Conservation (phyloP, 1,284 basidiomycete species). For the Puccinia coronata region DNA sequence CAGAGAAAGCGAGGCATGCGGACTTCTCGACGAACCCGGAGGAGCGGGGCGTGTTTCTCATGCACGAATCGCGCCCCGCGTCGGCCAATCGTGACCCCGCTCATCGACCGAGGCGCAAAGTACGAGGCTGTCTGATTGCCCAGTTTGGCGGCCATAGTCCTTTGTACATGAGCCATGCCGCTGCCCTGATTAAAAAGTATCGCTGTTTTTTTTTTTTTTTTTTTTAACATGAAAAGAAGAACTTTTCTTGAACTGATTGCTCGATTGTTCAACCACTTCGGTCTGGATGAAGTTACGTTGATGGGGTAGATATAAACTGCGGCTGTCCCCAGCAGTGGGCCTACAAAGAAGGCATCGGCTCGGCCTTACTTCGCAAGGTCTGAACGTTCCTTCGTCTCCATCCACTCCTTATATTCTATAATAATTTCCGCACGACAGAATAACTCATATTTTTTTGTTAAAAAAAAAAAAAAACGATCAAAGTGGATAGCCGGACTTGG, state of each 20-base stretch:
- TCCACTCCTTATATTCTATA: not conserved
- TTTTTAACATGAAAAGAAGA: not conserved
- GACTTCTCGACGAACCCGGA: constrained; percentile 64
- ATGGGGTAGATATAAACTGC: constrained; percentile 67
- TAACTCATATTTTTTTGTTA: not conserved
- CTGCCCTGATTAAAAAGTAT: constrained; percentile 62
- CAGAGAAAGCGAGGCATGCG: constrained; percentile 63
- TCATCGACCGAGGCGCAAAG: constrained; percentile 54
- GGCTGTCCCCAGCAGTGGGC: constrained; percentile 65
- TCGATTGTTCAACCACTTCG: not conserved
- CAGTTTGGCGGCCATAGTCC: constrained; percentile 65
- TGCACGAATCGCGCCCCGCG: constrained; percentile 56
- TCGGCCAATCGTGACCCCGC: not conserved
- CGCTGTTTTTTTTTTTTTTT: not conserved
- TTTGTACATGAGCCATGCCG: constrained; percentile 64
- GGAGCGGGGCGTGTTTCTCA: constrained; percentile 64
- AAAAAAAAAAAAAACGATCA: not conserved
- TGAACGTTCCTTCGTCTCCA: not conserved
- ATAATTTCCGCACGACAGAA: not conserved
- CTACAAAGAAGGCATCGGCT: constrained; percentile 65
- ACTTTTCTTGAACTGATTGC: not conserved
- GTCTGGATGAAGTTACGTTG: constrained; percentile 52
- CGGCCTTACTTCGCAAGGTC: constrained; percentile 63
- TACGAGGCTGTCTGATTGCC: constrained; percentile 64
- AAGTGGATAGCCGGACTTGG: constrained; percentile 61